Base-by-base conservation (phyloP, 805 yeast genomes). In the Cyberlindnera petersonii region DNA sequence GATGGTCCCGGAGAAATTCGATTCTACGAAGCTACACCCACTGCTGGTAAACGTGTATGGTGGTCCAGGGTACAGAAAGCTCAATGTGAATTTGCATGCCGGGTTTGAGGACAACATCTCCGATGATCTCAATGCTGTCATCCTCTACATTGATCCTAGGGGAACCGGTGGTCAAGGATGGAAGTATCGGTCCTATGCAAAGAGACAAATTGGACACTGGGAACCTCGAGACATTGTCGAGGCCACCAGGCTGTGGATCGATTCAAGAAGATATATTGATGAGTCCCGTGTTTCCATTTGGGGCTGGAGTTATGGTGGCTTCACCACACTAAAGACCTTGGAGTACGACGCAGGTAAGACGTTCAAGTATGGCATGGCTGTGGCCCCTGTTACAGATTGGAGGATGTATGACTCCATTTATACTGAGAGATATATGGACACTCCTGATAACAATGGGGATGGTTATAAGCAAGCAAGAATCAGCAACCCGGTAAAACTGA, bases 231-330 rank as follows among this genome's bases (percentile, higher is more conserved):
- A 85, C 57, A 63, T 85, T 11, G 68, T 73, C 0, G 66, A 65
- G 4, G 71, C 77, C 0, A 69, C 77, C 0, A 60, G 72, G 28
- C 66, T 65, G 24, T 79, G 77, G 55, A 70, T 83, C 6, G 60
- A 60, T 1, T 57, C 68, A 19, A 41, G 58, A 20, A 42, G 38
- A 0, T 71, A 71, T 43, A 68, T 85, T 15, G 82, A 83, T 53
- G 49, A 50, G 4, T 65, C 69, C 1, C 66, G 66, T 40, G 75
- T 82, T 4, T 86, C 87, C 0, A 71, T 84, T 26, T 85, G 93
- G 89, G 95, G 95, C 13, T 85, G 93, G 89, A 81, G 89, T 1
- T 85, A 83, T 59, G 95, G 95, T 39, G 95, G 91, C 1, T 85
- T 80, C 54, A 68, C 81, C 8, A 79, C 91, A 0, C 61, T 85